These are phyloP conservation scores for Moricandia arvensis DNA, from an alignment of 345 rosid species.

Conservation along the genomic window DNA sequence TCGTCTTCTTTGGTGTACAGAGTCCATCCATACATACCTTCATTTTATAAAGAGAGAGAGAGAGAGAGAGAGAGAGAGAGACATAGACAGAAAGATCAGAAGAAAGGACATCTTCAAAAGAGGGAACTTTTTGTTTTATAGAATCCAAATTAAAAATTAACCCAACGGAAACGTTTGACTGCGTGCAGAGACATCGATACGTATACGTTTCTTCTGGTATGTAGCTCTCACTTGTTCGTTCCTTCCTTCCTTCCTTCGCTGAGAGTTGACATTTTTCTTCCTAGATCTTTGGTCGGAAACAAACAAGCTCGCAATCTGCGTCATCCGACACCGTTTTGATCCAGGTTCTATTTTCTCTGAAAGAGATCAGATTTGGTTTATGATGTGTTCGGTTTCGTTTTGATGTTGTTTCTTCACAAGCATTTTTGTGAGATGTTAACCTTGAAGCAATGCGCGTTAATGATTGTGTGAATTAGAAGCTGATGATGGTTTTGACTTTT, in stretches of 20 bases:
- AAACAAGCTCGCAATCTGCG: constrained; percentile 21
- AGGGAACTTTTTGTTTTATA: background rate
- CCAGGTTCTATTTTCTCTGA: constrained; percentile 25
- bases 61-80: too few species aligned
- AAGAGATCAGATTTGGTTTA: constrained; percentile 18
- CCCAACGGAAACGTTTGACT: background rate
- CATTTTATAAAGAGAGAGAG: constrained; percentile 7
- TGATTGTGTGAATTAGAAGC: background rate
- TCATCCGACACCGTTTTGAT: background rate
- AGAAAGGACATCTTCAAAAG: constrained; percentile 5
- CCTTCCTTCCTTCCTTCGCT: constrained; percentile 3
- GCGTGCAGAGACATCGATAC: constrained; percentile 1
- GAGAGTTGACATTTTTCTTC: background rate
- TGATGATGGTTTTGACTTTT: constrained; percentile 29
- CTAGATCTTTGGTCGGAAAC: constrained; percentile 26
- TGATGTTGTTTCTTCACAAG: too few species aligned
- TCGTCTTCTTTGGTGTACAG: constrained; percentile 18
- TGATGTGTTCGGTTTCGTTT: background rate
- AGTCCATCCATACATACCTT: background rate
- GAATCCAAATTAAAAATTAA: constrained; percentile 8
- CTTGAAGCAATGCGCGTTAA: constrained; percentile 21
- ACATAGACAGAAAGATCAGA: constrained; percentile 18
- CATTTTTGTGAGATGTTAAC: background rate
- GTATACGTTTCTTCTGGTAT: background rate
- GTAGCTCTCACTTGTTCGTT: constrained; percentile 5